Percentiles rank a stretch among this genome's conserved stretches.
These are phyloP conservation scores for Cladophialophora bantiana DNA, from an alignment of 2,329 filamentous ascomycete species.

Conservation along the genomic window DNA sequence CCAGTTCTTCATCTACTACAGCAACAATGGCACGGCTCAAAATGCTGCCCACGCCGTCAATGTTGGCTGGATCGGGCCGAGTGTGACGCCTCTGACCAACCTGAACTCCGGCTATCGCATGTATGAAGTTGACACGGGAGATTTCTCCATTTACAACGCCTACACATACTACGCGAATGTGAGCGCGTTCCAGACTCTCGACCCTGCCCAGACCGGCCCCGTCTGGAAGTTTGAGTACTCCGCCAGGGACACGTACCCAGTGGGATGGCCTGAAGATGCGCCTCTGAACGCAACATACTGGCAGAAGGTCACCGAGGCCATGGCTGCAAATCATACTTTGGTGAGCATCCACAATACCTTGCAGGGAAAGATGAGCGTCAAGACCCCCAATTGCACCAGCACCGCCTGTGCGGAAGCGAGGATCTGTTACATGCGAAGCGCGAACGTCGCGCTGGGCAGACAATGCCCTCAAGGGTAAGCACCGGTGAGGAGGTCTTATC, in stretches of 20 bases:
- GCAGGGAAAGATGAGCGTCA: constrained; percentile 60
- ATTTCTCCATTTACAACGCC: constrained; percentile 62
- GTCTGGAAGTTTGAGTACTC: constrained; percentile 60
- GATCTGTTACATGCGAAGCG: constrained; percentile 66
- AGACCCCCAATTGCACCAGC: constrained; percentile 61
- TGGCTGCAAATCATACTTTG: constrained; percentile 60
- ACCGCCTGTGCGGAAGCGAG: constrained; percentile 61
- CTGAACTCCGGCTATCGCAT: constrained; percentile 61
- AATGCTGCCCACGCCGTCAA: constrained; percentile 54
- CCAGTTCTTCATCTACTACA: constrained; percentile 62
- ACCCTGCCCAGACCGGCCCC: constrained; percentile 51
- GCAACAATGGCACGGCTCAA: constrained; percentile 58
- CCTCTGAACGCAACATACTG: constrained; percentile 67
- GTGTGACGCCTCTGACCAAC: constrained; percentile 62
- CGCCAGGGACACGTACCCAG: constrained; percentile 58
- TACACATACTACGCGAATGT: constrained; percentile 63
- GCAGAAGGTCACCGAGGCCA: constrained; percentile 64
- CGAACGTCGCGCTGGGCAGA: constrained; percentile 59
- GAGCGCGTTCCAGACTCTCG: constrained; percentile 51
- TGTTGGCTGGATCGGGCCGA: constrained; percentile 61
- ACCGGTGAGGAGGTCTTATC: not conserved
- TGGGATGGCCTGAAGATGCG: constrained; percentile 55
- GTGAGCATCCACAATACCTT: constrained; percentile 59
- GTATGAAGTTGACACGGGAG: constrained; percentile 63
- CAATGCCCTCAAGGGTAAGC: constrained; percentile 60